phyloP scores from a whole-genome alignment of 2,329 filamentous ascomycete species.

The Aspergillus pseudoglaucus region DNA sequence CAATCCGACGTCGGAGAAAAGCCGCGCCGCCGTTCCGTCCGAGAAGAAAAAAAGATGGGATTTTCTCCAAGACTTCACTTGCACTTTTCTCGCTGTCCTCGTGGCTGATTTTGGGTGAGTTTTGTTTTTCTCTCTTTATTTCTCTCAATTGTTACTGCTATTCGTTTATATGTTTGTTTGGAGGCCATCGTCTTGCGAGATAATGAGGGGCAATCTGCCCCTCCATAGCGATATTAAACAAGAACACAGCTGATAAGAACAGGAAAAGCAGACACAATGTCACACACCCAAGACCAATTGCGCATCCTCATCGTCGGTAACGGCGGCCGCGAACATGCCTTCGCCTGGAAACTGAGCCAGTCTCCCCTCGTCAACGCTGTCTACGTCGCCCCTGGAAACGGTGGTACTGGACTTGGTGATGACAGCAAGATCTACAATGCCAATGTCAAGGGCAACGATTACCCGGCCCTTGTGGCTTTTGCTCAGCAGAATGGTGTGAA shows the following conservation, averaged over 20 bases:
- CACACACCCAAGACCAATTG: slow-evolving; percentile 43
- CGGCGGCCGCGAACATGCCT: slow-evolving; percentile 87
- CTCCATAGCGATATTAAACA: slow-evolving; percentile 7
- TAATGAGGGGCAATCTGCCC: slow-evolving; percentile 7
- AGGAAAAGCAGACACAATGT: background rate
- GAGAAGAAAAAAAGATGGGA: slow-evolving; percentile 5
- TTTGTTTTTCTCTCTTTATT: background rate
- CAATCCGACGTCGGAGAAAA: slow-evolving; percentile 16
- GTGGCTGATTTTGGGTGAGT: slow-evolving; percentile 16
- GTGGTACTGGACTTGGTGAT: slow-evolving; percentile 62
- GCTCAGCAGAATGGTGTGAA: slow-evolving; percentile 68
- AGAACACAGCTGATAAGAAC: slow-evolving; percentile 9
- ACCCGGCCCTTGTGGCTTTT: slow-evolving; percentile 67
- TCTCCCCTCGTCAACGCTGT: slow-evolving; percentile 74
- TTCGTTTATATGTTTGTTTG: too few species aligned
- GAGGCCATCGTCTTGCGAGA: too few species aligned
- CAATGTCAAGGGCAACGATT: slow-evolving; percentile 67
- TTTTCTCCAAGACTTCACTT: slow-evolving; percentile 1
- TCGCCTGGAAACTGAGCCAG: slow-evolving; percentile 89
- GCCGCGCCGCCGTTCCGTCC: slow-evolving; percentile 13
- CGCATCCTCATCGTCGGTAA: slow-evolving; percentile 84
- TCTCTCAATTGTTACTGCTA: background rate
- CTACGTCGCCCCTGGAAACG: slow-evolving; percentile 67
- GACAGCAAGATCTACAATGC: slow-evolving; percentile 65
- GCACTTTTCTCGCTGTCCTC: slow-evolving; percentile 1